These are phyloP conservation scores for Sparassis latifolia DNA, from an alignment of 1,284 basidiomycete genomes.

Conservation along the genomic window DNA sequence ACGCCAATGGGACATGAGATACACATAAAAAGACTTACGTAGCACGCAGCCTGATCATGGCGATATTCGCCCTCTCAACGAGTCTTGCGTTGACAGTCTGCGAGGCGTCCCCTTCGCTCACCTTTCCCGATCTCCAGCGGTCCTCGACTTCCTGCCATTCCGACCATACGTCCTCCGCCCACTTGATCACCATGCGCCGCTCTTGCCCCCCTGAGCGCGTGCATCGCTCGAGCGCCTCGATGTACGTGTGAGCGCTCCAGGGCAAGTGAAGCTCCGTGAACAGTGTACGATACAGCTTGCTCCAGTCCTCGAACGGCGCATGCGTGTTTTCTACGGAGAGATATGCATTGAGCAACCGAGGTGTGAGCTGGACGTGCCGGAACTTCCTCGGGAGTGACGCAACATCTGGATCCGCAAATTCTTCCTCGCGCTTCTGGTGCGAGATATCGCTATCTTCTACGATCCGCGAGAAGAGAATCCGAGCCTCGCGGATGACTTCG, in stretches of 20 bases:
- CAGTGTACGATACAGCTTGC: conserved; percentile 40
- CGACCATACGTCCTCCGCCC: conserved; percentile 53
- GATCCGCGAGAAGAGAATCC: conserved; percentile 66
- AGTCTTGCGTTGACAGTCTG: conserved; percentile 36
- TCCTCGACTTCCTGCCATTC: conserved; percentile 47
- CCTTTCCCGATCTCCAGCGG: conserved; percentile 14
- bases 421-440: background rate
- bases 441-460: conserved; percentile 38
- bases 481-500: conserved; percentile 72
- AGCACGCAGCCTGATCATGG: conserved; percentile 55
- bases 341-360: conserved; percentile 77
- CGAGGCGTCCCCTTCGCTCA: conserved; percentile 8
- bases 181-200: conserved; percentile 36
- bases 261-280: conserved; percentile 37
- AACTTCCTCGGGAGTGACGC: conserved; percentile 32
- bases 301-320: conserved; percentile 41
- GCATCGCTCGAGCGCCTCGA: conserved; percentile 68
- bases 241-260: conserved; percentile 50
- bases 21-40: conserved; percentile 38
- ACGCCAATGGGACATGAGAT: conserved; percentile 3
- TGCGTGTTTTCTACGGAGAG: conserved; percentile 73
- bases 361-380: conserved; percentile 48
- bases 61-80: conserved; percentile 59
- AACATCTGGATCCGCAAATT: background rate
- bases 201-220: conserved; percentile 38